Conservation (phyloP, 164 flowering plant genomes). For the Santalum album region DNA sequence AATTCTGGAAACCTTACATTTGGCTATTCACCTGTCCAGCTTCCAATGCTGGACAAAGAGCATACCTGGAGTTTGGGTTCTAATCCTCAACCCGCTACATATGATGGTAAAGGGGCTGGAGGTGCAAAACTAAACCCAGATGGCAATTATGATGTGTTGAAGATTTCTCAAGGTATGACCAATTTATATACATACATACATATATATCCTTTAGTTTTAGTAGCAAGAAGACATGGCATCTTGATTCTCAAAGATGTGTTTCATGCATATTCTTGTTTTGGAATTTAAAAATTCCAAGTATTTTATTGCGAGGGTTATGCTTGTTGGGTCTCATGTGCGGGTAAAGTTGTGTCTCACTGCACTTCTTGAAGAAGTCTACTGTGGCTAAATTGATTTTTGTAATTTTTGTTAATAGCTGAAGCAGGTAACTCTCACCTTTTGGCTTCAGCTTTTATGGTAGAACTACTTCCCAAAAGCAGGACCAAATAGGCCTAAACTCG, state of each 20-base stretch:
- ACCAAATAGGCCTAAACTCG: too few species aligned
- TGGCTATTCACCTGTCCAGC: slow-evolving; percentile 69
- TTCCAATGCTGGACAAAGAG: slow-evolving; percentile 59
- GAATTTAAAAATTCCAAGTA: too few species aligned
- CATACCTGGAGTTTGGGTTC: slow-evolving; percentile 40
- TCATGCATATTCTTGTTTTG: not conserved
- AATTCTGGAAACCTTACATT: slow-evolving; percentile 50
- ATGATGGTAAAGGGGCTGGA: slow-evolving; percentile 26
- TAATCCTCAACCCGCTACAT: slow-evolving; percentile 44
- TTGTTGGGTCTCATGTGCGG: too few species aligned
- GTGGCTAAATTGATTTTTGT: too few species aligned
- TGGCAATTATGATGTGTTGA: slow-evolving; percentile 22
- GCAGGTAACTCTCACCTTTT: too few species aligned
- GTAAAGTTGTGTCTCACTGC: too few species aligned
- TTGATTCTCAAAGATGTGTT: not conserved
- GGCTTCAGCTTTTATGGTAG: too few species aligned
- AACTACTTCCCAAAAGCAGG: too few species aligned
- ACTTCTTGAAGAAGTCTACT: too few species aligned
- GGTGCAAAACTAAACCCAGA: slow-evolving; percentile 27
- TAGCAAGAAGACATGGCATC: not conserved
- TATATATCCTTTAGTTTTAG: not conserved
- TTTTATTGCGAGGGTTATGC: too few species aligned
- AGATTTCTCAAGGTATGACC: slow-evolving; percentile 24
- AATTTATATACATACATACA: not conserved
- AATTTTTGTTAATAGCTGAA: too few species aligned